These are phyloP conservation scores for Alternaria triticimaculans DNA, from an alignment of 2,329 filamentous ascomycete genomes.

Conservation along the genomic window DNA sequence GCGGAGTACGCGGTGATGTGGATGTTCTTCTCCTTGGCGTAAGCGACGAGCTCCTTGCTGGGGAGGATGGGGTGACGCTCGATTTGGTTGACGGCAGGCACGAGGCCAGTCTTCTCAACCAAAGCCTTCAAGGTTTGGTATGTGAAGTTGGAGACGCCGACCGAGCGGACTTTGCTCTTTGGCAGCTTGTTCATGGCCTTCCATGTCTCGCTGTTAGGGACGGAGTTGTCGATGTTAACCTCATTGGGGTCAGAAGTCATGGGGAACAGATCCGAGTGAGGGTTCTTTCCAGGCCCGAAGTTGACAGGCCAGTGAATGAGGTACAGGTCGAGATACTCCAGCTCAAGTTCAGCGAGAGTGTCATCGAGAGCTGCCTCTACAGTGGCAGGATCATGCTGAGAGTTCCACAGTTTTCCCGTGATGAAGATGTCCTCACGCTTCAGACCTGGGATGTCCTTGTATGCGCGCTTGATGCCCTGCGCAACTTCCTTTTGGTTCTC, in stretches of 20 bases:
- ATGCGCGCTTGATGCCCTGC: conserved; percentile 40
- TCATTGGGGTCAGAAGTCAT: conserved; percentile 62
- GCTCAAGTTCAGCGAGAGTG: conserved; percentile 75
- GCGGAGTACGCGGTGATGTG: conserved; percentile 53
- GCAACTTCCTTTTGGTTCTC: conserved; percentile 42
- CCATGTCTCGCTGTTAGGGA: conserved; percentile 41
- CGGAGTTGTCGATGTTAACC: conserved; percentile 44
- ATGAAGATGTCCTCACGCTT: conserved; percentile 44
- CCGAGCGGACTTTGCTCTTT: conserved; percentile 46
- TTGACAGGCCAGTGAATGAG: conserved; percentile 88
- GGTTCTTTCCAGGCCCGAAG: conserved; percentile 63
- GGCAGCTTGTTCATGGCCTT: conserved; percentile 49
- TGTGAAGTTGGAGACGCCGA: conserved; percentile 43
- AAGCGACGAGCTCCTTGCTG: conserved; percentile 38
- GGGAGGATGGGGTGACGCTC: conserved; percentile 41
- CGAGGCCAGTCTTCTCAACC: conserved; percentile 55
- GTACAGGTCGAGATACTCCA: conserved; percentile 91
- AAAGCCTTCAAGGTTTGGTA: conserved; percentile 57
- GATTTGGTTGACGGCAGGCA: conserved; percentile 41
- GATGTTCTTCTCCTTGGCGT: conserved; percentile 40
- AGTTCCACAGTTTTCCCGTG: conserved; percentile 91
- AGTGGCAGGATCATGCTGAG: conserved; percentile 74
- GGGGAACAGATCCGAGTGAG: conserved; percentile 40
- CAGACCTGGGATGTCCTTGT: conserved; percentile 33
- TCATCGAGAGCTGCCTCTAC: conserved; percentile 77